Evolutionary conservation across 1,284 basidiomycete species (phyloP), one percentile per base, ranked within the genome.

Genomic region (Trametes sp.): DNA sequence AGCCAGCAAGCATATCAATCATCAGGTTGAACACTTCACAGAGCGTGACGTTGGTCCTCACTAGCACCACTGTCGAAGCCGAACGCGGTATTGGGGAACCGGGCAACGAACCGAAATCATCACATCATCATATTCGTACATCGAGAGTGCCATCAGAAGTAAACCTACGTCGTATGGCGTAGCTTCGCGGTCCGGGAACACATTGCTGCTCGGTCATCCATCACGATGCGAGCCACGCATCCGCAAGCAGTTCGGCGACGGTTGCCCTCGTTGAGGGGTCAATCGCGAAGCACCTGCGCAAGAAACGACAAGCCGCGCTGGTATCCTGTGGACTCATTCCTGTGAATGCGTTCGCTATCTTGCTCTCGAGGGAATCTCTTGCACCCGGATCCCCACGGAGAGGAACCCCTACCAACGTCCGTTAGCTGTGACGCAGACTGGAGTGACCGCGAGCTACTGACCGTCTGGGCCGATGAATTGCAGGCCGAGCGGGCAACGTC

Each of bases 261-360:
- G 52, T 21, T 1, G 52, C 36, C 26, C 52, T 41, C 1, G 8
- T 16, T 13, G 4, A 5, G 5, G 52, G 52, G 21, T 54, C 52
- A 21, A 54, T 54, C 23, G 53, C 41, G 9, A 54, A 33, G 29
- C 53, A 54, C 13, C 24, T 44, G 21, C 53, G 53, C 29, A 54
- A 8, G 53, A 54, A 54, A 8, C n/a, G 8, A 16, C 24, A 26
- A 8, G 53, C 41, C n/a, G 4, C 52, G 26, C n/a, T 9, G 52
- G 23, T 19, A 9, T 41, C 52, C 24, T 42, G 26, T 16, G 36
- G 24, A 24, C 52, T 42, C 36, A 38, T n/a, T 7, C 29, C 48
- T 6, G 26, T 19, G 19, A 29, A 33, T 11, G 16, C 23, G 11
- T 3, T 45, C 42, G 42, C 42, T 4, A 48, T 16, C 16, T 7